These are phyloP conservation scores for Bocquillonia castaneifolia DNA, from an alignment of 441 rosid genomes.

Conservation along the genomic window DNA sequence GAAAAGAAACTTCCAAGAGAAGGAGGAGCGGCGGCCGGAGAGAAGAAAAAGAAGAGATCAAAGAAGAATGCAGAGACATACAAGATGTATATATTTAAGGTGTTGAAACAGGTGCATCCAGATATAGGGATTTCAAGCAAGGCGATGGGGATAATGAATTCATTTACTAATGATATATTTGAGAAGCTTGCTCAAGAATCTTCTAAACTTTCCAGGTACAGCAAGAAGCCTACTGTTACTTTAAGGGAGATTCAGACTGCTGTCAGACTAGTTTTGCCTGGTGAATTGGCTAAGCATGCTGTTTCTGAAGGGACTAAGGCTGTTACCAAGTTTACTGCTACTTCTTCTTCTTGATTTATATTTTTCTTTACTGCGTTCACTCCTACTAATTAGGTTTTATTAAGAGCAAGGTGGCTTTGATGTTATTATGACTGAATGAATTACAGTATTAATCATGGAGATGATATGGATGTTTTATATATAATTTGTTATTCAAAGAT, in stretches of 20 bases:
- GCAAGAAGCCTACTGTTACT: conserved; percentile 51
- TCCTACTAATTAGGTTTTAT: too few relatives aligned
- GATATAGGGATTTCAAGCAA: conserved; percentile 49
- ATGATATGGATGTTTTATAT: too few relatives aligned
- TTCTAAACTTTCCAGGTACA: conserved; percentile 41
- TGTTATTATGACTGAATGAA: too few relatives aligned
- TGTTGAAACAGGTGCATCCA: conserved; percentile 46
- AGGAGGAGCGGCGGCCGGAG: conserved; percentile 23
- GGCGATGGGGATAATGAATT: conserved; percentile 57
- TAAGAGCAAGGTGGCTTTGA: too few relatives aligned
- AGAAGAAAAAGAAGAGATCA: conserved; percentile 34
- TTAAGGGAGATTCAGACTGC: conserved; percentile 53
- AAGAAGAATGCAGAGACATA: conserved; percentile 33
- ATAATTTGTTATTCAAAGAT: too few relatives aligned
- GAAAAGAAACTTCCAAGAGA: conserved; percentile 35
- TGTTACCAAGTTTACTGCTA: conserved; percentile 43
- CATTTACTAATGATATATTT: conserved; percentile 48
- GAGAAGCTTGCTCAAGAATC: conserved; percentile 54
- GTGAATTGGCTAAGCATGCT: conserved; percentile 52
- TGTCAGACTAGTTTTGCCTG: conserved; percentile 45
- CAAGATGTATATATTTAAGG: conserved; percentile 31
- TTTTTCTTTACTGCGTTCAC: too few relatives aligned
- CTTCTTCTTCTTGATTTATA: too few relatives aligned
- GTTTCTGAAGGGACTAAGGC: conserved; percentile 56
- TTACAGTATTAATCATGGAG: too few relatives aligned